Evolutionary conservation across 805 yeast species (phyloP), one percentile per base, ranked within the genome.

Genomic region (Kluyveromyces siamensis): DNA sequence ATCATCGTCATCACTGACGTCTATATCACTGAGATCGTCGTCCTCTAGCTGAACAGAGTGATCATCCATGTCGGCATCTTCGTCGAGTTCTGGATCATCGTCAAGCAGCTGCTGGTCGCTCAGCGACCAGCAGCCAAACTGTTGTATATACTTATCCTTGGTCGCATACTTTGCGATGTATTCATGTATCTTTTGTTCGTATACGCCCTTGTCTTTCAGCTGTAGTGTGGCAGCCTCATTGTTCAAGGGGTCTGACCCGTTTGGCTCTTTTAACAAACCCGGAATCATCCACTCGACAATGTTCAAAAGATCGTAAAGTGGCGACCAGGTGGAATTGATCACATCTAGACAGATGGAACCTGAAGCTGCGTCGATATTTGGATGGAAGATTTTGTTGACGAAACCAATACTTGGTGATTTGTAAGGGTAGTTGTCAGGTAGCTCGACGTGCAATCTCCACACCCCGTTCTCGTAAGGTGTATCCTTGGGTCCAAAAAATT

Each of bases 281-380:
- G 99, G 99, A 51, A 91, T 70, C 70, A 91, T 93, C 62, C 87
- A 83, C 60, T 91, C 98, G 63, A 93, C 87, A 25, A 91, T 86
- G 63, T 93, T 93, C 55, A 83, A 72, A 55, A 93, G 76, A 48
- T 93, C 97, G 72, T 89, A 91, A 88, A 91, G 86, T 1, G 99
- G 98, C 40, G 95, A 86, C 99, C 99, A 91, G 0, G 98, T 88
- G 62, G 91, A 96, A 65, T 91, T 91, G 54, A 91, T 90, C 16
- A 93, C 98, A 65, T 91, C 98, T 45, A 91, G 78, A 67, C 99
- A 91, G 7, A 91, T 96, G 0, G 95, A 81, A 0, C 99, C 99
- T 14, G 80, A 82, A 27, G 80, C 75, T 63, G 89, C 95, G 63
- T 91, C 99, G 52, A 91, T 89, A 61, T 91, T 91, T 6, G 99